Conservation (phyloP, 116 monocot species). For the Dioscorea cayenensis region DNA sequence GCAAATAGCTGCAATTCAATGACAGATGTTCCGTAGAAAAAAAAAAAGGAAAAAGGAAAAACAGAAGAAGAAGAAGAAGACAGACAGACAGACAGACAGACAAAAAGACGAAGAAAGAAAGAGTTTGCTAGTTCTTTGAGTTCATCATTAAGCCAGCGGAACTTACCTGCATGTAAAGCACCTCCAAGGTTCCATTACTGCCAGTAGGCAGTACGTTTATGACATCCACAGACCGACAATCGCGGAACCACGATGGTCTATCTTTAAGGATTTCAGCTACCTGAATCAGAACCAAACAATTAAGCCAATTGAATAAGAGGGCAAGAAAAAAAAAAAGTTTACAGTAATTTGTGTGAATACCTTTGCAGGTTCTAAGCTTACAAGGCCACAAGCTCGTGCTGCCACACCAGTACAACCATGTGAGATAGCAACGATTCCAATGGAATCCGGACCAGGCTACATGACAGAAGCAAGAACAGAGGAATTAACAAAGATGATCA, state of each 20-base stretch:
- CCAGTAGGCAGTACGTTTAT: constrained; percentile 51
- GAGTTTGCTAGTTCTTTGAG: background rate
- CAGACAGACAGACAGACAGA: no score
- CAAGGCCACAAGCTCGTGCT: constrained; percentile 86
- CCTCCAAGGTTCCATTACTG: constrained; percentile 67
- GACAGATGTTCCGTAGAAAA: background rate
- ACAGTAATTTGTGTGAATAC: constrained; percentile 10
- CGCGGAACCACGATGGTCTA: constrained; percentile 56
- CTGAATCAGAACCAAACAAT: constrained; percentile 26
- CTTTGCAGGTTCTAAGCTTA: constrained; percentile 69
- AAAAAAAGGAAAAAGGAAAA: no score
- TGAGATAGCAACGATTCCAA: constrained; percentile 91
- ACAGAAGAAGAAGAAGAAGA: background rate
- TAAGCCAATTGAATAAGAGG: background rate
- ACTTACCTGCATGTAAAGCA: constrained; percentile 82
- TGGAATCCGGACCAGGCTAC: constrained; percentile 99
- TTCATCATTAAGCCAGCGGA: background rate
- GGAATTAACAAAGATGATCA: no score
- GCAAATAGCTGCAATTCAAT: constrained; percentile 49
- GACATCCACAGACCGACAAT: constrained; percentile 73
- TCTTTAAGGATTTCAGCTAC: constrained; percentile 79
- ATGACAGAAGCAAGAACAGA: background rate
- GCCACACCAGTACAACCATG: constrained; percentile 87
- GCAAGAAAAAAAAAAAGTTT: background rate
- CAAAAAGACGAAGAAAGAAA: background rate